Evolutionary conservation across 2,329 filamentous ascomycete genomes (phyloP).

Genomic region (Fusarium compactum): DNA sequence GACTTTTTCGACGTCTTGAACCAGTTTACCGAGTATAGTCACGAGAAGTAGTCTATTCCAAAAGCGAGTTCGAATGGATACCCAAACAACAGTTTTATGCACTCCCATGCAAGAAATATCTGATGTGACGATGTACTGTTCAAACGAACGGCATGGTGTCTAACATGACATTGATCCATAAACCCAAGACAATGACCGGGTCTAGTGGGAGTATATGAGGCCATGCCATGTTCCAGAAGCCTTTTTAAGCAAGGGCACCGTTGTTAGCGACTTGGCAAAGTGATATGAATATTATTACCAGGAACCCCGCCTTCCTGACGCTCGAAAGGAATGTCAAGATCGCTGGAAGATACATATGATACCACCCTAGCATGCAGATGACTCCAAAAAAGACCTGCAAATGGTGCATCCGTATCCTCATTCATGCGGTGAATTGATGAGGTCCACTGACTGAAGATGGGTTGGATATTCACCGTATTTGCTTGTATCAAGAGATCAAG

Average conservation of each 20-base stretch:
- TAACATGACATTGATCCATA: conserved; percentile 11
- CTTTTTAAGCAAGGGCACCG: conserved; percentile 27
- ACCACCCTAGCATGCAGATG: not conserved
- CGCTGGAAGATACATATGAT: conserved; percentile 6
- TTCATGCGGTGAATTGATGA: conserved; percentile 9
- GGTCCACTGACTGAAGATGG: conserved; percentile 14
- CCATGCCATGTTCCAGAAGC: conserved; percentile 45
- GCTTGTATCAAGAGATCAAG: conserved; percentile 19
- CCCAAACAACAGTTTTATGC: conserved; percentile 19
- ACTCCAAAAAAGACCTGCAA: conserved; percentile 3
- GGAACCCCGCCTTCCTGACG: conserved; percentile 4
- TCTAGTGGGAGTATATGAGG: conserved; percentile 40
- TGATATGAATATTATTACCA: conserved; percentile 1
- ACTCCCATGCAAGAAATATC: conserved; percentile 43
- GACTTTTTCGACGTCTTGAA: not conserved
- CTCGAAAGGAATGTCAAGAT: not conserved
- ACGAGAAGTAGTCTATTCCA: not conserved
- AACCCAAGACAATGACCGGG: conserved; percentile 6
- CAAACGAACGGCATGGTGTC: conserved; percentile 16
- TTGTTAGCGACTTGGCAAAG: conserved; percentile 11
- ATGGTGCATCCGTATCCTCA: conserved; percentile 5
- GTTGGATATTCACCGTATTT: conserved; percentile 26
- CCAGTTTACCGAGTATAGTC: not conserved
- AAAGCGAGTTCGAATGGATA: not conserved
- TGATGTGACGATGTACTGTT: conserved; percentile 19